phyloP scores from a whole-genome alignment of 2,329 filamentous ascomycete species.

The Karstenula rhodostoma region DNA sequence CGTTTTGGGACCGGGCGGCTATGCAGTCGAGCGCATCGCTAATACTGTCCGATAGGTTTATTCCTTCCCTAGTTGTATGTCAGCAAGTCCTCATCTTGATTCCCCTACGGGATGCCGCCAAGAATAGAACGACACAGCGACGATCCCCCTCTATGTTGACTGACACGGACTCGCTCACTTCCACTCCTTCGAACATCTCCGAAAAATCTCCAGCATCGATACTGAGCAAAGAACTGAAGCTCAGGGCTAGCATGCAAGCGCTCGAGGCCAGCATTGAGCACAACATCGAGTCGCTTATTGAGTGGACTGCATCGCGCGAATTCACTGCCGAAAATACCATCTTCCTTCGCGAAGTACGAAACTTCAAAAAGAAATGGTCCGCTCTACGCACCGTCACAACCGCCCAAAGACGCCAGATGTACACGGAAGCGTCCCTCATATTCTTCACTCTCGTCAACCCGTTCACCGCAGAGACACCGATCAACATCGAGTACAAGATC shows the following conservation, averaged over 20 bases:
- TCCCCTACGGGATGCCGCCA: constrained; percentile 43
- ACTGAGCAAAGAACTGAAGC: constrained; percentile 39
- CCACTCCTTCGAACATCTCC: constrained; percentile 29
- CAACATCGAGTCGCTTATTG: constrained; percentile 46
- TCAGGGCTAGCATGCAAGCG: constrained; percentile 48
- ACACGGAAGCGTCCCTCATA: constrained; percentile 48
- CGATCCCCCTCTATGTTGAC: constrained; percentile 29
- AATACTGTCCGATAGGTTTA: constrained; percentile 35
- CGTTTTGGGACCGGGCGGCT: background rate
- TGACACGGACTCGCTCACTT: constrained; percentile 38
- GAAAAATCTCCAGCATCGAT: constrained; percentile 34
- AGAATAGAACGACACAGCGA: constrained; percentile 25
- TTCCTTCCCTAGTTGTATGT: constrained; percentile 47
- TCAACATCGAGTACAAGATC: constrained; percentile 52
- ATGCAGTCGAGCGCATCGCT: constrained; percentile 14
- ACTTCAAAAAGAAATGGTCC: constrained; percentile 48
- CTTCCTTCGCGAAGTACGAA: constrained; percentile 50
- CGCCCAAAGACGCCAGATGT: constrained; percentile 46
- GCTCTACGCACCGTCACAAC: constrained; percentile 36
- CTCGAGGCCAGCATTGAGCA: constrained; percentile 47
- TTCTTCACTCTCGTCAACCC: constrained; percentile 50
- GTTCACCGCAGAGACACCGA: constrained; percentile 47
- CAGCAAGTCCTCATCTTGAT: constrained; percentile 49
- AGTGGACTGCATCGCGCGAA: constrained; percentile 46
- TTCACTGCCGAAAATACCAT: constrained; percentile 51